Evolutionary conservation across 129 eudicot genomes (phyloP).

Genomic region (Ambrosia artemisiifolia): DNA sequence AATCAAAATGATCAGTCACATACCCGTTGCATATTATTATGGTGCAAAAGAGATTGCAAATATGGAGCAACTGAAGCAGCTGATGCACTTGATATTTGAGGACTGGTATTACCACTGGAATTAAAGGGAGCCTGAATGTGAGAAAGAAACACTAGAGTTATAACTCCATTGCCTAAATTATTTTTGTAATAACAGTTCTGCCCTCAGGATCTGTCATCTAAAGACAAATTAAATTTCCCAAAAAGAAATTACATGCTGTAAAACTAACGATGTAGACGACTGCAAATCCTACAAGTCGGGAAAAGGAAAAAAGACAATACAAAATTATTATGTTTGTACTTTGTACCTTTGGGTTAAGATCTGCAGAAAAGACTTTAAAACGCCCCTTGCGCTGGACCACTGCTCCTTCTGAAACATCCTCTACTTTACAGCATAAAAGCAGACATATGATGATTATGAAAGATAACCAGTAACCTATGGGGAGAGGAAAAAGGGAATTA

Average conservation of each 20-base stretch:
- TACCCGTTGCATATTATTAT: constrained; percentile 78
- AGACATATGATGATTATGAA: not conserved
- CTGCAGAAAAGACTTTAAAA: constrained; percentile 89
- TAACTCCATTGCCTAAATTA: constrained; percentile 24
- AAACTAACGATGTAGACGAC: constrained; percentile 6
- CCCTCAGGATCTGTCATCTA: constrained; percentile 8
- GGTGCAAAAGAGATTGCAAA: constrained; percentile 77
- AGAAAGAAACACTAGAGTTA: constrained; percentile 27
- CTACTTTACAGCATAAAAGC: constrained; percentile 43
- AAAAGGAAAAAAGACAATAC: not conserved
- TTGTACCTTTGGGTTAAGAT: constrained; percentile 38
- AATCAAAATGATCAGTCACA: constrained; percentile 21
- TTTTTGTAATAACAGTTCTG: constrained; percentile 8
- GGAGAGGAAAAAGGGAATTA: constrained; percentile 1
- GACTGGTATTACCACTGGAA: constrained; percentile 43
- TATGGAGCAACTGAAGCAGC: constrained; percentile 74
- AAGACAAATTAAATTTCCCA: not conserved
- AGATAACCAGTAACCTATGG: not conserved
- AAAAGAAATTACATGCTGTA: not conserved
- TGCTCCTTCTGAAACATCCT: constrained; percentile 81
- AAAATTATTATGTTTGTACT: not conserved
- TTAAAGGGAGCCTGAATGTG: constrained; percentile 44
- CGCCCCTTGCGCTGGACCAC: constrained; percentile 92
- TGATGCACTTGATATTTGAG: constrained; percentile 35
- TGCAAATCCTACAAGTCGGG: not conserved